These are phyloP conservation scores for Cyclostephanos invisitatus DNA, from an alignment of 108 stramenopile genomes.

Conservation along the genomic window DNA sequence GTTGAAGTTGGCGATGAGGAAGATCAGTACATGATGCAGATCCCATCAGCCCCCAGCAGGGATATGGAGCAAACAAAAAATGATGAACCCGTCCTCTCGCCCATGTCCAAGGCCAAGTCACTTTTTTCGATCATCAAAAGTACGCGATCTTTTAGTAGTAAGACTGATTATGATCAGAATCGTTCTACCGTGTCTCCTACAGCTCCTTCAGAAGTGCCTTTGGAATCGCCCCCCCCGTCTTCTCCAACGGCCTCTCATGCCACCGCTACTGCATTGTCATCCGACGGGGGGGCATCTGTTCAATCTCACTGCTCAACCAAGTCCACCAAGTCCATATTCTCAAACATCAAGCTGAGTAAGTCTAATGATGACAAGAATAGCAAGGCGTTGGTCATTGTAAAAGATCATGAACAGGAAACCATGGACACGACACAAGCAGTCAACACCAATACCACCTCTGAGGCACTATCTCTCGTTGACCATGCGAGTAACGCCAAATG, in stretches of 20 bases:
- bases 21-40: constrained; percentile 17
- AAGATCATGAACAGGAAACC: background rate
- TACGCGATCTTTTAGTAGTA: background rate
- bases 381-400: background rate
- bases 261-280: background rate
- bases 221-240: background rate
- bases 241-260: background rate
- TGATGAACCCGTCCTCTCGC: background rate
- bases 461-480: constrained; percentile 7
- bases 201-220: too few relatives aligned
- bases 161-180: background rate
- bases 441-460: background rate
- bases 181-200: background rate
- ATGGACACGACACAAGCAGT: background rate
- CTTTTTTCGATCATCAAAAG: background rate
- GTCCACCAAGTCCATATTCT: constrained; percentile 7
- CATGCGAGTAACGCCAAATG: constrained; percentile 21
- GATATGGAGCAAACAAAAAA: background rate
- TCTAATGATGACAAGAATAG: background rate
- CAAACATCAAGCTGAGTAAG: background rate
- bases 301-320: constrained; percentile 4
- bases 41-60: constrained; percentile 4
- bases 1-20: constrained; percentile 29
- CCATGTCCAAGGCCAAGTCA: background rate
- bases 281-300: constrained; percentile 6